Evolutionary conservation across 2,329 filamentous ascomycete genomes (phyloP).

Genomic region (Trichoderma pleuroti): DNA sequence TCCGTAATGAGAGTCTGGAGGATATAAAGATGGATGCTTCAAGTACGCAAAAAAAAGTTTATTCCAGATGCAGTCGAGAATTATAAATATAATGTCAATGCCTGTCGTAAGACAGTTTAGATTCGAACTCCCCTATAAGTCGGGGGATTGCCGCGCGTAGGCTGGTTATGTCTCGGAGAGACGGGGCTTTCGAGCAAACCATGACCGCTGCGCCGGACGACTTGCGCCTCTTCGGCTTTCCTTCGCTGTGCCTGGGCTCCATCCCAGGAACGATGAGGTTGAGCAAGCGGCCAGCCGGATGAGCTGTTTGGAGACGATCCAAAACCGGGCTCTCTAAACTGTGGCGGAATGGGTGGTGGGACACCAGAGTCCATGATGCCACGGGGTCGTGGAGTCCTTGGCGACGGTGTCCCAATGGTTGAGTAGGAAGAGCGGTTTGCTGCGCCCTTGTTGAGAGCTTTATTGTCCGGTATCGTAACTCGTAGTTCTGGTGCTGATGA

Average conservation of each 20-base stretch:
- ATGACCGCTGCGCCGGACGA: constrained; percentile 30
- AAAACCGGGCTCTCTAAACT: constrained; percentile 6
- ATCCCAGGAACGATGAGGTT: neutral
- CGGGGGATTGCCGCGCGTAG: constrained; percentile 57
- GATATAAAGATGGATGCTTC: neutral
- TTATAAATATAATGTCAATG: neutral
- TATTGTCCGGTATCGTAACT: constrained; percentile 16
- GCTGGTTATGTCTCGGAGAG: constrained; percentile 33
- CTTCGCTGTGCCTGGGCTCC: constrained; percentile 10
- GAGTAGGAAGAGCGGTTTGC: constrained; percentile 22
- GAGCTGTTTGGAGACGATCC: neutral
- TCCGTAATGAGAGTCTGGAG: neutral
- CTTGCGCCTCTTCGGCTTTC: neutral
- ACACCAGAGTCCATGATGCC: constrained; percentile 15
- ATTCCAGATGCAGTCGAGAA: neutral
- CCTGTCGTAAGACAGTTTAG: constrained; percentile 25
- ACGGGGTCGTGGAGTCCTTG: constrained; percentile 7
- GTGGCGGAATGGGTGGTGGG: constrained; percentile 14
- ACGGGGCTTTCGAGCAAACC: constrained; percentile 37
- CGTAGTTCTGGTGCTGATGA: constrained; percentile 29
- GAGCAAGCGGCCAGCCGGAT: neutral
- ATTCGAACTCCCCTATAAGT: constrained; percentile 53
- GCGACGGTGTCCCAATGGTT: constrained; percentile 20
- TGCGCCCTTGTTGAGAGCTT: constrained; percentile 22
- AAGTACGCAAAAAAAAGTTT: neutral